These are phyloP conservation scores for Lepidium campestre DNA, from an alignment of 441 rosid species.

Conservation along the genomic window DNA sequence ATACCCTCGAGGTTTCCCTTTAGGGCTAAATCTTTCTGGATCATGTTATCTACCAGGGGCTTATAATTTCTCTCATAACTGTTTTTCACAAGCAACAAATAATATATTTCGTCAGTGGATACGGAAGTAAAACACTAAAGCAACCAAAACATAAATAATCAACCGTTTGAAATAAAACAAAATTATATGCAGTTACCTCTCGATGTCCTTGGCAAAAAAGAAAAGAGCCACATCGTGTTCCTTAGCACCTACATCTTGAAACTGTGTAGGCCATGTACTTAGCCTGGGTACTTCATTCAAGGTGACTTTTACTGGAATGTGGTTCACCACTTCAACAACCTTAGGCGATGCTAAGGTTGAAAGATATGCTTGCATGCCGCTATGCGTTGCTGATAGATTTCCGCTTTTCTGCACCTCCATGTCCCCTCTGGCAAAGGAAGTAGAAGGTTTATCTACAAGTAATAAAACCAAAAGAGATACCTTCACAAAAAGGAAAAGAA, in stretches of 20 bases:
- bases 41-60: conserved; percentile 72
- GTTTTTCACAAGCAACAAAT: conserved; percentile 28
- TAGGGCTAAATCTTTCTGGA: conserved; percentile 79
- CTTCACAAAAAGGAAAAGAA: conserved; percentile 19
- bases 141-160: background rate
- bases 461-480: background rate
- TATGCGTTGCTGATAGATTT: conserved; percentile 36
- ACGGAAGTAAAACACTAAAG: conserved; percentile 4
- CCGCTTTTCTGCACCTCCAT: conserved; percentile 64
- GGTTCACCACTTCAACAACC: conserved; percentile 74
- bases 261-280: conserved; percentile 85
- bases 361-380: conserved; percentile 89
- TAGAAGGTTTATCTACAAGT: conserved; percentile 16
- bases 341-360: conserved; percentile 76
- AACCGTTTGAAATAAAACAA: background rate
- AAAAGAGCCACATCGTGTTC: conserved; percentile 94
- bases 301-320: conserved; percentile 50
- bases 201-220: conserved; percentile 89
- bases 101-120: background rate
- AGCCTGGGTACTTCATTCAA: conserved; percentile 79
- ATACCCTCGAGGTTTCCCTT: conserved; percentile 67
- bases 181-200: conserved; percentile 44
- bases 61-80: conserved; percentile 81
- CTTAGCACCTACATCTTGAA: conserved; percentile 58
- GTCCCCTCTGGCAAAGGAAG: conserved; percentile 57